Percentiles rank a stretch among this genome's conserved stretches.
Evolutionary conservation across 1,284 basidiomycete genomes (phyloP).

Genomic region (Sporisorium sorghi): DNA sequence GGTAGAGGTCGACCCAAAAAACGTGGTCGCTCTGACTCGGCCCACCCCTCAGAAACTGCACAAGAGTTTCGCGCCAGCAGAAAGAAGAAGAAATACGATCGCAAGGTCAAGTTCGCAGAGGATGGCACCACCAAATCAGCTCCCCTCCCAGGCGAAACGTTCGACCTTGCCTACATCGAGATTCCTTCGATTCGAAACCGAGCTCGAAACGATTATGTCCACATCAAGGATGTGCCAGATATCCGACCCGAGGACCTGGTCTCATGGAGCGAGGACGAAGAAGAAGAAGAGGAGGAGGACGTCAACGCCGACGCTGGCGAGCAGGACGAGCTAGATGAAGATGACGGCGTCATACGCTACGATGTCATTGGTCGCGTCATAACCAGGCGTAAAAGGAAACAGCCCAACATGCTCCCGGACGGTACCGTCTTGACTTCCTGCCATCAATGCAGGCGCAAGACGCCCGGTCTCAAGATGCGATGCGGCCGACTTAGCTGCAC

Average conservation of each 20-base stretch:
- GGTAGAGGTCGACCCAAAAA: constrained; percentile 23
- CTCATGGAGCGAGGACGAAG: constrained; percentile 37
- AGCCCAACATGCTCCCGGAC: constrained; percentile 25
- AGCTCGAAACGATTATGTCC: constrained; percentile 40
- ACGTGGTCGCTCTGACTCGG: constrained; percentile 12
- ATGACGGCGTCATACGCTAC: constrained; percentile 5
- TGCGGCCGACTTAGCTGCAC: constrained; percentile 30
- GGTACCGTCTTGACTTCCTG: constrained; percentile 36
- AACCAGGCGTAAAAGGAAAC: constrained; percentile 11
- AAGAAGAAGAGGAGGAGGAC: constrained; percentile 27
- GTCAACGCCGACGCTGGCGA: constrained; percentile 1
- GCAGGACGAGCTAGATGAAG: neutral
- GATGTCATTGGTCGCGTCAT: constrained; percentile 19
- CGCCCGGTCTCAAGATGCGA: constrained; percentile 43
- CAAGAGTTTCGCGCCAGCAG: constrained; percentile 7
- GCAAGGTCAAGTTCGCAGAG: constrained; percentile 40
- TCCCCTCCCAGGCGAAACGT: constrained; percentile 28
- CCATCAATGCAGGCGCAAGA: constrained; percentile 54
- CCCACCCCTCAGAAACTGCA: neutral
- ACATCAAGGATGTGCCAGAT: constrained; percentile 39
- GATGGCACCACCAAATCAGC: constrained; percentile 45
- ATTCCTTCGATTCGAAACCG: constrained; percentile 28
- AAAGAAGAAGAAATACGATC: constrained; percentile 37
- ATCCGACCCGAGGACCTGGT: constrained; percentile 31
- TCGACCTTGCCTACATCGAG: constrained; percentile 40